Evolutionary conservation across 2,329 filamentous ascomycete species (phyloP).

Genomic region (Biscogniauxia sp.): DNA sequence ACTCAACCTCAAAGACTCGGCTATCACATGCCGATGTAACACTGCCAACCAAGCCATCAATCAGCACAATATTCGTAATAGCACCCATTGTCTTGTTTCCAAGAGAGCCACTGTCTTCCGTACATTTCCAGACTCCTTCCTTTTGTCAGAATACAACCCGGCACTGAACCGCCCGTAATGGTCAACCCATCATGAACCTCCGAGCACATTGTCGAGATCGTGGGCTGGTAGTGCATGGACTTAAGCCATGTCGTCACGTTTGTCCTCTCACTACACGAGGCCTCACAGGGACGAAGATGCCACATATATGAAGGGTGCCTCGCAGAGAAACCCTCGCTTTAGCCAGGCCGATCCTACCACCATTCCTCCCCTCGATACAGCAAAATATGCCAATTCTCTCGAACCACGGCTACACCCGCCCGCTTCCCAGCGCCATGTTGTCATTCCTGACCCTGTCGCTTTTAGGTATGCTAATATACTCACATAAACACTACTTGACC

Average conservation of each 20-base stretch:
- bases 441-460: slow-evolving; percentile 59
- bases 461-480: slow-evolving; percentile 43
- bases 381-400: slow-evolving; percentile 6
- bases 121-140: neutral
- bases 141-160: neutral
- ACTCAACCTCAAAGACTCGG: no score
- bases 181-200: slow-evolving; percentile 23
- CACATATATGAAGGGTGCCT: slow-evolving; percentile 31
- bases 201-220: slow-evolving; percentile 12
- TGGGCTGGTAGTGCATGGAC: slow-evolving; percentile 23
- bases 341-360: slow-evolving; percentile 25
- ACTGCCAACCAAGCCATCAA: neutral
- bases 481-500: slow-evolving; percentile 2
- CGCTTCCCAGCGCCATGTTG: slow-evolving; percentile 42
- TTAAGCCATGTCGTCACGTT: slow-evolving; percentile 34
- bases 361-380: slow-evolving; percentile 15
- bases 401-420: slow-evolving; percentile 5
- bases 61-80: no score
- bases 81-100: no score
- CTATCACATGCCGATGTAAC: neutral
- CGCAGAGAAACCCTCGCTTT: slow-evolving; percentile 26
- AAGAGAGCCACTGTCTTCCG: no score
- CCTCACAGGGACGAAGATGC: slow-evolving; percentile 39
- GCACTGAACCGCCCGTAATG: slow-evolving; percentile 11
- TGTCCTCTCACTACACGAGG: slow-evolving; percentile 31